Evolutionary conservation across 345 rosid species (phyloP).

Genomic region (Jatropha curcas): DNA sequence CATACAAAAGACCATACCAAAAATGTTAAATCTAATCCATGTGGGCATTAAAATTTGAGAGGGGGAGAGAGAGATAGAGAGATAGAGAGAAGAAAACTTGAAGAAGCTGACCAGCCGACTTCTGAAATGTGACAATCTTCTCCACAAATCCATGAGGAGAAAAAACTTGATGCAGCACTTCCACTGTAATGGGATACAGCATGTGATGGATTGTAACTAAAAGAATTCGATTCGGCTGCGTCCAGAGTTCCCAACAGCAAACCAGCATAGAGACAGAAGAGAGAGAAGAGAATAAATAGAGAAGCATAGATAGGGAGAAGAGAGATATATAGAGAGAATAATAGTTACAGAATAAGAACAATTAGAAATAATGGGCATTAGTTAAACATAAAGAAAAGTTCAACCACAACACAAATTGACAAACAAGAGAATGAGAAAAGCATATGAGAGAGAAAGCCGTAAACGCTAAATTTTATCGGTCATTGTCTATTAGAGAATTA

Average conservation of each 20-base stretch:
- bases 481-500: neutral
- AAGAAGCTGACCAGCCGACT: constrained; percentile 90
- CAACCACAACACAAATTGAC: too few relatives aligned
- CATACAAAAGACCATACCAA: neutral
- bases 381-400: too few relatives aligned
- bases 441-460: neutral
- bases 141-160: constrained; percentile 92
- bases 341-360: constrained; percentile 15
- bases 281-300: constrained; percentile 60
- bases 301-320: constrained; percentile 40
- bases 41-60: constrained; percentile 8
- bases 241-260: constrained; percentile 58
- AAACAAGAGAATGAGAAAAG: constrained; percentile 2
- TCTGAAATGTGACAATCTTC: constrained; percentile 97
- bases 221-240: constrained; percentile 94
- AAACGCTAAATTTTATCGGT: neutral
- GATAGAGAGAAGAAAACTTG: constrained; percentile 14
- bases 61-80: neutral
- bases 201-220: constrained; percentile 91
- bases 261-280: constrained; percentile 59
- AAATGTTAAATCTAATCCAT: constrained; percentile 11
- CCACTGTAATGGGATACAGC: constrained; percentile 96
- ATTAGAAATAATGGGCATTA: constrained; percentile 27
- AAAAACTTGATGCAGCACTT: constrained; percentile 93
- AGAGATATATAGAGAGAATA: neutral